Conservation (phyloP, 1,139 yeast genomes). For the Candida anutae region DNA sequence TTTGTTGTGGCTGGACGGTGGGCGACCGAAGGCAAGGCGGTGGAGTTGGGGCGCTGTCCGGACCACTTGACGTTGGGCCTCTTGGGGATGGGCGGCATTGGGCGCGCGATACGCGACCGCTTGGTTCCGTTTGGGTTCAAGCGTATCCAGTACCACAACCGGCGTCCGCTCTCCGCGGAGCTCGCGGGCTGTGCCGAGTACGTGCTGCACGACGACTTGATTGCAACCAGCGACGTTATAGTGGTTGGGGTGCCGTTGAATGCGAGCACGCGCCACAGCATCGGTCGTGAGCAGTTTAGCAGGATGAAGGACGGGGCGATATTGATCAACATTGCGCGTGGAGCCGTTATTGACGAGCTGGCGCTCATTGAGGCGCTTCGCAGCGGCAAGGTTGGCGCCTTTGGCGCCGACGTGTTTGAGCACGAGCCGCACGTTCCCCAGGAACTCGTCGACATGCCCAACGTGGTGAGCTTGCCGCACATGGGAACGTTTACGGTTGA, state of each 20-base stretch:
- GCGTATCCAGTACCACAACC: conserved; percentile 53
- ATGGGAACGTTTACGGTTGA: conserved; percentile 73
- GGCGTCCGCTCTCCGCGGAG: conserved; percentile 44
- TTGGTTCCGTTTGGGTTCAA: conserved; percentile 58
- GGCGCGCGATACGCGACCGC: conserved; percentile 57
- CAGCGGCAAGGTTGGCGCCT: conserved; percentile 62
- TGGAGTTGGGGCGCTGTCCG: conserved; percentile 33
- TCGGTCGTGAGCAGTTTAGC: conserved; percentile 41
- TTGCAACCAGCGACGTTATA: conserved; percentile 48
- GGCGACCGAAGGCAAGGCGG: conserved; percentile 31
- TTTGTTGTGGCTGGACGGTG: conserved; percentile 51
- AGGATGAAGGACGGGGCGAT: conserved; percentile 62
- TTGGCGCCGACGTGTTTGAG: conserved; percentile 82
- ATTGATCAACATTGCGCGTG: conserved; percentile 65
- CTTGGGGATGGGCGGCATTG: conserved; percentile 75
- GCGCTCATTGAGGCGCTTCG: conserved; percentile 57
- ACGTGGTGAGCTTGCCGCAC: conserved; percentile 67
- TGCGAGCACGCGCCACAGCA: conserved; percentile 49
- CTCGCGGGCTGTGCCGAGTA: conserved; percentile 51
- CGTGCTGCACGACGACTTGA: conserved; percentile 49
- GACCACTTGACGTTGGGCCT: conserved; percentile 56
- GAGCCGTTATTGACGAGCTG: conserved; percentile 63
- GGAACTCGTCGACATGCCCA: conserved; percentile 47
- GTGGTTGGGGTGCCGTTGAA: conserved; percentile 59
- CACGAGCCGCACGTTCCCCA: conserved; percentile 65